Percentiles rank a stretch among this genome's conserved stretches.
phyloP scores from a whole-genome alignment of 2,329 filamentous ascomycete species.

The Diaporthe citrichinensis region DNA sequence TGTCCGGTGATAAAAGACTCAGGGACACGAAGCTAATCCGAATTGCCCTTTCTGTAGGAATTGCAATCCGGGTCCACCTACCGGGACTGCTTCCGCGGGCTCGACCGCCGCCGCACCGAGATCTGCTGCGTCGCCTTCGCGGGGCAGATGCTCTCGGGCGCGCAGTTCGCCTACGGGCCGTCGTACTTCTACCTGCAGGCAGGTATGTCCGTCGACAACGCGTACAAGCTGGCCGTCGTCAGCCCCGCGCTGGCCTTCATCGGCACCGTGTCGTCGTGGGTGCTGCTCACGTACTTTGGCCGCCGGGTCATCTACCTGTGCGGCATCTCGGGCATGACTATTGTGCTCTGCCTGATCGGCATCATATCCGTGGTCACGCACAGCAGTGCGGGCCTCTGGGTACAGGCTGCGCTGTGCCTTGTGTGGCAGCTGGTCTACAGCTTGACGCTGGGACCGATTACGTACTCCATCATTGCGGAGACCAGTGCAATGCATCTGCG shows the following conservation, averaged over 20 bases:
- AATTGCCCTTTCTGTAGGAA: conserved; percentile 51
- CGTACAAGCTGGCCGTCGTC: conserved; percentile 58
- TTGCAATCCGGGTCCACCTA: conserved; percentile 62
- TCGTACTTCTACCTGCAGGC: conserved; percentile 61
- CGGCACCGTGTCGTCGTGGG: conserved; percentile 63
- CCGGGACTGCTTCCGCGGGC: conserved; percentile 62
- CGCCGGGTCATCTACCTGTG: conserved; percentile 60
- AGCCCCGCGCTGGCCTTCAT: conserved; percentile 60
- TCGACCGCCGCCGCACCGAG: conserved; percentile 61
- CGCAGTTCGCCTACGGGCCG: conserved; percentile 53
- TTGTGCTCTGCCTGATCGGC: conserved; percentile 59
- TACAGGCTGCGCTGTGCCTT: conserved; percentile 58
- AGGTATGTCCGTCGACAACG: conserved; percentile 55
- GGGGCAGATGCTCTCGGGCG: conserved; percentile 57
- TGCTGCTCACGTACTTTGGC: conserved; percentile 58
- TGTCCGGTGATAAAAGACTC: background rate
- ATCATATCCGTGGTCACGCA: conserved; percentile 59
- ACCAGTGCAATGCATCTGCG: conserved; percentile 61
- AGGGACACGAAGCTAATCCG: conserved; percentile 50
- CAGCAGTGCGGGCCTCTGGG: conserved; percentile 54
- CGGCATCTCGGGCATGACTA: conserved; percentile 57
- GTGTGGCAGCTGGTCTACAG: conserved; percentile 62
- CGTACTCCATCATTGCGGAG: conserved; percentile 63
- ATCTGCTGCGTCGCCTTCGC: conserved; percentile 58
- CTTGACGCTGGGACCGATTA: conserved; percentile 61